Percentiles rank a stretch among this genome's conserved stretches.
Conservation (phyloP, 345 rosid genomes). For the Arabidopsis suecica region DNA sequence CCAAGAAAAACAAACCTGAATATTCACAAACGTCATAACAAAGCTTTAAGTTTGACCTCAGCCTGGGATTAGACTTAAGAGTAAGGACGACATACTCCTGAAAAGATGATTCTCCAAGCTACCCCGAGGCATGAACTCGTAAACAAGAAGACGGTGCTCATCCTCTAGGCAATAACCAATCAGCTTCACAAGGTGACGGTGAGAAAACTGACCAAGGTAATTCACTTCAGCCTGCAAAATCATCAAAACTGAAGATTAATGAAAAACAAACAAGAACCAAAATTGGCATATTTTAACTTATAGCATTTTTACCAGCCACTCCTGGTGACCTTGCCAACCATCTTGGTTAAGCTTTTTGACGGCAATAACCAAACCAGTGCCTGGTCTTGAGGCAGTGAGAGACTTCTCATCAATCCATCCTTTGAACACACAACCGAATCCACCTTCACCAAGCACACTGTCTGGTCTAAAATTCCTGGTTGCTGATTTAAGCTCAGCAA, state of each 20-base stretch:
- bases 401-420: slow-evolving; percentile 82
- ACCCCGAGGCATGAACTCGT: slow-evolving; percentile 97
- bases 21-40: slow-evolving; percentile 18
- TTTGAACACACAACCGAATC: slow-evolving; percentile 81
- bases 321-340: slow-evolving; percentile 76
- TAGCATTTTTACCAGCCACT: slow-evolving; percentile 66
- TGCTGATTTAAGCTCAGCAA: slow-evolving; percentile 62
- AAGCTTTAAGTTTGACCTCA: neutral
- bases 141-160: slow-evolving; percentile 90
- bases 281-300: neutral
- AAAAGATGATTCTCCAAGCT: slow-evolving; percentile 98
- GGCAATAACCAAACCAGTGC: slow-evolving; percentile 78
- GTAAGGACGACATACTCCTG: slow-evolving; percentile 66
- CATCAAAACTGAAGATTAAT: slow-evolving; percentile 6
- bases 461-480: slow-evolving; percentile 82
- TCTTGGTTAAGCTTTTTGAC: slow-evolving; percentile 78
- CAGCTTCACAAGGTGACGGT: slow-evolving; percentile 89
- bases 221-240: slow-evolving; percentile 89
- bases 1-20: neutral
- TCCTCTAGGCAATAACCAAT: slow-evolving; percentile 93
- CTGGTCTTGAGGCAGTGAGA: slow-evolving; percentile 68
- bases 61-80: neutral
- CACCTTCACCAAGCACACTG: slow-evolving; percentile 85
- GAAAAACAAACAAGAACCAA: slow-evolving; percentile 17
- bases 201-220: slow-evolving; percentile 92